These are phyloP conservation scores for Olyra latifolia DNA, from an alignment of 176 grass and related monocot genomes.

Conservation along the genomic window DNA sequence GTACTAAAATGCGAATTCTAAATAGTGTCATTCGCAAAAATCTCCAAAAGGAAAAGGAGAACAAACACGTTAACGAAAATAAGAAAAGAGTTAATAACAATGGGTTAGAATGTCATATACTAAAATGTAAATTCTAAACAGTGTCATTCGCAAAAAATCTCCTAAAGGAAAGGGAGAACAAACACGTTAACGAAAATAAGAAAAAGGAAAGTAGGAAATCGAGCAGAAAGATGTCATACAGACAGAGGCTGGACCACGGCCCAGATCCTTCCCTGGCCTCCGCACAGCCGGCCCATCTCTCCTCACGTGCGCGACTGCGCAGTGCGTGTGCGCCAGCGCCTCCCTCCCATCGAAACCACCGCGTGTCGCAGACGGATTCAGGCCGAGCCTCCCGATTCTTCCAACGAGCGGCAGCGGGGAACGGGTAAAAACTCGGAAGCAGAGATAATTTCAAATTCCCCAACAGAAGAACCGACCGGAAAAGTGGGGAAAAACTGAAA, in stretches of 20 bases:
- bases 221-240: not conserved
- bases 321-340: too few species aligned
- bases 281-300: not conserved
- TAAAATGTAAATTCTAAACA: too few species aligned
- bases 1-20: too few species aligned
- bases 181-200: too few species aligned
- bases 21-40: too few species aligned
- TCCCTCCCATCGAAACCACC: not conserved
- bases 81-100: too few species aligned
- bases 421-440: not conserved
- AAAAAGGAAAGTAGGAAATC: not conserved
- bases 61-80: too few species aligned
- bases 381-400: not conserved
- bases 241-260: not conserved
- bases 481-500: too few species aligned
- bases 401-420: not conserved
- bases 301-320: not conserved
- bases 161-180: too few species aligned
- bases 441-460: slow-evolving; percentile 15
- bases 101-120: too few species aligned
- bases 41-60: too few species aligned
- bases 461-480: not conserved
- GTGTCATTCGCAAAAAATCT: too few species aligned
- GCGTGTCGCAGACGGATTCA: not conserved
- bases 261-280: not conserved